A percentile compares a stretch with the other conserved stretches of the same genome.
phyloP scores from a whole-genome alignment of 2,329 filamentous ascomycete genomes.

The Cladophialophora yegresii region DNA sequence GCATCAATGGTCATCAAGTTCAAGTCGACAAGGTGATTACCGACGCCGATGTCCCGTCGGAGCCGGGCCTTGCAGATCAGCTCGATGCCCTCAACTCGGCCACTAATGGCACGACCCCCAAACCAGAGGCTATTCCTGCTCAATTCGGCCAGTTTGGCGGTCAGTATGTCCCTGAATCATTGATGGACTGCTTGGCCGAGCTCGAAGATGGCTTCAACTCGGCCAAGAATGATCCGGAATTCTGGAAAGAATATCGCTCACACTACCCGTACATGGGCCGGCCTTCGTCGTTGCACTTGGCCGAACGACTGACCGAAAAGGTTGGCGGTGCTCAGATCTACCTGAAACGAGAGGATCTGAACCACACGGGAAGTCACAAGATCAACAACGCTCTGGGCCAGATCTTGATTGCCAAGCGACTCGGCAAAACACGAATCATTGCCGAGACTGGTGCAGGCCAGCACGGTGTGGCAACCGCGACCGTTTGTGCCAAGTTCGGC shows the following conservation, averaged over 20 bases:
- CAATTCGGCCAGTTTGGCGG: slow-evolving; percentile 95
- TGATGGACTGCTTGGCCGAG: slow-evolving; percentile 94
- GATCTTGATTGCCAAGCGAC: slow-evolving; percentile 76
- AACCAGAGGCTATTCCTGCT: slow-evolving; percentile 66
- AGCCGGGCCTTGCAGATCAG: slow-evolving; percentile 75
- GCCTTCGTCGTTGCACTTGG: slow-evolving; percentile 86
- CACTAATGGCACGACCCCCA: slow-evolving; percentile 49
- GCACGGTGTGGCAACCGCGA: slow-evolving; percentile 96
- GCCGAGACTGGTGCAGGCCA: slow-evolving; percentile 97
- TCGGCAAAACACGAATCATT: slow-evolving; percentile 97
- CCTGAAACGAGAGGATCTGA: slow-evolving; percentile 95
- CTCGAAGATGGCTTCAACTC: slow-evolving; percentile 88
- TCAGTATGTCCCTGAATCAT: slow-evolving; percentile 93
- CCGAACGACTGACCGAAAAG: slow-evolving; percentile 81
- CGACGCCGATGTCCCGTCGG: slow-evolving; percentile 57
- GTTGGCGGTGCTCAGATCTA: slow-evolving; percentile 94
- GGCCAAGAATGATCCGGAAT: slow-evolving; percentile 80
- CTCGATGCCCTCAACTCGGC: slow-evolving; percentile 71
- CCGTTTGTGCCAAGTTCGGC: slow-evolving; percentile 95
- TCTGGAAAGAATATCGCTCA: slow-evolving; percentile 95
- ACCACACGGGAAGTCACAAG: slow-evolving; percentile 98
- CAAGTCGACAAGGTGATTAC: slow-evolving; percentile 70
- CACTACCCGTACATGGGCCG: slow-evolving; percentile 98
- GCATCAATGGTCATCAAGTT: slow-evolving; percentile 45
- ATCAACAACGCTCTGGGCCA: slow-evolving; percentile 99